Evolutionary conservation across 1,284 basidiomycete species (phyloP).

Genomic region (Apiotrichum gracile): DNA sequence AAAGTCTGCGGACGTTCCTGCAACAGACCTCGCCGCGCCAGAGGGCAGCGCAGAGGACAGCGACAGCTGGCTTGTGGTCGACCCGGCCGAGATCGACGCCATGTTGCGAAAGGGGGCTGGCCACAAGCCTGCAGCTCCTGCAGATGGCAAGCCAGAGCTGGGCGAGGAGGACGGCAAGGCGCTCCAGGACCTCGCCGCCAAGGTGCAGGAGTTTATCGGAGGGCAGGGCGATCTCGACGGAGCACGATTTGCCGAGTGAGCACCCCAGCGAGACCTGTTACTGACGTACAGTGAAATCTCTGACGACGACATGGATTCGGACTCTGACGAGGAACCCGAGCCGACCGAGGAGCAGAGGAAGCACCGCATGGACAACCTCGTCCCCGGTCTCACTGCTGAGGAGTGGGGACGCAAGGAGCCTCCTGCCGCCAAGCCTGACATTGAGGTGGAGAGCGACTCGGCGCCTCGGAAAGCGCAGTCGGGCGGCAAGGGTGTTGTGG

Average conservation of each 20-base stretch:
- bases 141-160: slow-evolving; percentile 43
- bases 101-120: slow-evolving; percentile 34
- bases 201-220: slow-evolving; percentile 80
- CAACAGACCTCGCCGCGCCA: background rate
- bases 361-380: slow-evolving; percentile 39
- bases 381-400: slow-evolving; percentile 39
- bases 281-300: slow-evolving; percentile 36
- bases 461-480: background rate
- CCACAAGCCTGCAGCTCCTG: slow-evolving; percentile 12
- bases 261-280: slow-evolving; percentile 7
- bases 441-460: background rate
- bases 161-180: slow-evolving; percentile 59
- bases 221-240: slow-evolving; percentile 81
- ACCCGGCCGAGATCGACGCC: slow-evolving; percentile 44
- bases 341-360: slow-evolving; percentile 37
- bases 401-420: slow-evolving; percentile 47
- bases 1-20: slow-evolving; percentile 8
- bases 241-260: slow-evolving; percentile 80
- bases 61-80: slow-evolving; percentile 42
- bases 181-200: slow-evolving; percentile 68
- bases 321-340: slow-evolving; percentile 29
- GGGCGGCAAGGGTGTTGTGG: slow-evolving; percentile 2
- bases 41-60: slow-evolving; percentile 31
- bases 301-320: slow-evolving; percentile 48
- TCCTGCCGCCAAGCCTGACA: background rate